phyloP scores from a whole-genome alignment of 805 yeast species.

The Teunomyces kruisii region DNA sequence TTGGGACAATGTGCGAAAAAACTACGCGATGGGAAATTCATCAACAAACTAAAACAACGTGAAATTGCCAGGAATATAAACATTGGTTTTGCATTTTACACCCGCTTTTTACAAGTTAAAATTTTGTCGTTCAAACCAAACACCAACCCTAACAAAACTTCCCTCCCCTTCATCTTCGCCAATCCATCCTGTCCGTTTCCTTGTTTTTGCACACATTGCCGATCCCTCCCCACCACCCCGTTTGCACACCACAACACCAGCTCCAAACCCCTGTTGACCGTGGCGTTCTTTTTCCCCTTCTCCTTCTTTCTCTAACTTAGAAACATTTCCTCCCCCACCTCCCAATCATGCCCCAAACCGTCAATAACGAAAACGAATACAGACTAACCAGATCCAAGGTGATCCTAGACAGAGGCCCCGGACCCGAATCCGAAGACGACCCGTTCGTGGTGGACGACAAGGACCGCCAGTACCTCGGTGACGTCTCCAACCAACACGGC shows the following conservation, averaged over 20 bases:
- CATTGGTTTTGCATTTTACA: slow-evolving; percentile 2
- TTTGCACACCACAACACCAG: too few relatives aligned
- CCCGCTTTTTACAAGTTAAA: slow-evolving; percentile 3
- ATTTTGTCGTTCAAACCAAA: slow-evolving; percentile 5
- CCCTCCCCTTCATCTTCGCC: not conserved
- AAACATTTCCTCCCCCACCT: not conserved
- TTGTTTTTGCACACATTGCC: not conserved
- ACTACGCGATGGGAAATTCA: slow-evolving; percentile 4
- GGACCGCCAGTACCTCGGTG: slow-evolving; percentile 33
- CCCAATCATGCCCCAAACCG: slow-evolving; percentile 14
- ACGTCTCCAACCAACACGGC: slow-evolving; percentile 33
- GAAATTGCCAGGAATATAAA: slow-evolving; percentile 3
- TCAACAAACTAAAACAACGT: slow-evolving; percentile 3
- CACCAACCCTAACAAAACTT: slow-evolving; percentile 2
- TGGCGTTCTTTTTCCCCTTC: not conserved
- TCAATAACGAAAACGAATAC: slow-evolving; percentile 43
- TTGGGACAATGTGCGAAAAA: slow-evolving; percentile 1
- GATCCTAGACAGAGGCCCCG: not conserved
- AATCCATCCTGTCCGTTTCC: not conserved
- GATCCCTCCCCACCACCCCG: not conserved
- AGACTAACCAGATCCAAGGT: slow-evolving; percentile 33
- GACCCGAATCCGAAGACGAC: slow-evolving; percentile 5
- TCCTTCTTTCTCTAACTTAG: too few relatives aligned
- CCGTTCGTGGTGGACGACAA: slow-evolving; percentile 7
- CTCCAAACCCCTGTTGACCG: too few relatives aligned